Base-by-base conservation (phyloP, 345 rosid genomes). In the Gossypium sturtianum region DNA sequence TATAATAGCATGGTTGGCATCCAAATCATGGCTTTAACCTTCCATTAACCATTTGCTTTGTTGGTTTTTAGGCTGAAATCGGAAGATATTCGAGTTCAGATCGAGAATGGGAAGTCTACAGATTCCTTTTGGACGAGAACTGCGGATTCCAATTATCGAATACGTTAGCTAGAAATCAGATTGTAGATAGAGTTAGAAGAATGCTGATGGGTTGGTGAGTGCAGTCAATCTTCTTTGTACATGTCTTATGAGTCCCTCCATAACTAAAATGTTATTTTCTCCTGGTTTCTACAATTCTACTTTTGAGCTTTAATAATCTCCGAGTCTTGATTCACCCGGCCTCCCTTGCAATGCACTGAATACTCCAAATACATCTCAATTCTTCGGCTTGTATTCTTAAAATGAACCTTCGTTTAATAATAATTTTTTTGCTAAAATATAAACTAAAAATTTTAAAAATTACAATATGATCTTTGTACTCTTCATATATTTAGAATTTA, bases 81-180 rank as follows among this genome's bases (percentile, higher is more conserved):
- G 92, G 94, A 79, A 86, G 98, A 68, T 79, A 83, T 76, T 84
- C 86, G 3, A 71, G 87, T 27, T 78, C 85, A 43, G 90, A 78
- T 69, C 83, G 89, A 16, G 96, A 91, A 76, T 93, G 97, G 98
- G 98, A 93, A 83, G 85, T 91, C 16, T 93, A 89, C 87, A 87
- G 90, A 59, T 90, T 90, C 85, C 98, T 93, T 75, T 77, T 90
- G 82, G 91, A 90, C 27, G 93, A 88, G 70, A 87, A 82, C 38
- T 77, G 84, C 72, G 78, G 34, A 77, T 82, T 71, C 71, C 83
- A 81, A 67, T 73, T 86, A 23, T 77, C 83, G 10, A 81, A 49
- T n/a, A 56, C 12, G 56, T 76, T 65, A 63, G 87, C 85, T 70
- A 87, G 89, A 73, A 83, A 78, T 74, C 88, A 85, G 81, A 89